phyloP scores from a whole-genome alignment of 176 grass and related monocot genomes.

The Eleusine coracana region DNA sequence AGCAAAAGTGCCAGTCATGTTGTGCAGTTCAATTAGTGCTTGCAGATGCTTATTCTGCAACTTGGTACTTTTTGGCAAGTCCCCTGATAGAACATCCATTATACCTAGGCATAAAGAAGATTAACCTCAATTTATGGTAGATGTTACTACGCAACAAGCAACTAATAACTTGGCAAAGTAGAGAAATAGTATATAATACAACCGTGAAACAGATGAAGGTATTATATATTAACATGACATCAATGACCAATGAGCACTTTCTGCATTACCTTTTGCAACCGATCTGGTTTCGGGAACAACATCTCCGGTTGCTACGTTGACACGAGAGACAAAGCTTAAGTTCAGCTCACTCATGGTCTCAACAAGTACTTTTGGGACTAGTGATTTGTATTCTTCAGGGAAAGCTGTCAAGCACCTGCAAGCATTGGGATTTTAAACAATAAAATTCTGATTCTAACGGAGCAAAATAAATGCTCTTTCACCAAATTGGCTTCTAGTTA shows the following conservation, averaged over 20 bases:
- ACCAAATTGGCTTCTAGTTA: constrained; percentile 5
- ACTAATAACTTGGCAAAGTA: constrained; percentile 29
- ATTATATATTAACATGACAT: neutral
- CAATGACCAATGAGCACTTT: neutral
- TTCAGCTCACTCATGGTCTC: constrained; percentile 87
- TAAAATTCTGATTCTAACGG: neutral
- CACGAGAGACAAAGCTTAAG: constrained; percentile 77
- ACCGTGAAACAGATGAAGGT: constrained; percentile 6
- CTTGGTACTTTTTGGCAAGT: constrained; percentile 93
- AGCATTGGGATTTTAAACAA: constrained; percentile 40
- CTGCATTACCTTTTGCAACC: constrained; percentile 84
- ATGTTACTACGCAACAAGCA: neutral
- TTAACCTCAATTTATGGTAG: constrained; percentile 17
- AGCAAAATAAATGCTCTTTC: neutral
- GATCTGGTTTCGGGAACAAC: constrained; percentile 93
- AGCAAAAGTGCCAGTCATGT: constrained; percentile 88
- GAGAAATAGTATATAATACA: constrained; percentile 7
- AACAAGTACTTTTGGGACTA: constrained; percentile 87
- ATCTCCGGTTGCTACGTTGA: constrained; percentile 94
- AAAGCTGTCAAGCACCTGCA: constrained; percentile 90
- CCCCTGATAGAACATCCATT: constrained; percentile 90
- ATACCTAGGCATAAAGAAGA: constrained; percentile 68
- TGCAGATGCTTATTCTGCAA: constrained; percentile 88
- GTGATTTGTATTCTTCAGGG: constrained; percentile 89
- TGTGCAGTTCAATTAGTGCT: constrained; percentile 91